Conservation (phyloP, 192 early-diverging fungal genomes). For the Mortierella alpina region DNA sequence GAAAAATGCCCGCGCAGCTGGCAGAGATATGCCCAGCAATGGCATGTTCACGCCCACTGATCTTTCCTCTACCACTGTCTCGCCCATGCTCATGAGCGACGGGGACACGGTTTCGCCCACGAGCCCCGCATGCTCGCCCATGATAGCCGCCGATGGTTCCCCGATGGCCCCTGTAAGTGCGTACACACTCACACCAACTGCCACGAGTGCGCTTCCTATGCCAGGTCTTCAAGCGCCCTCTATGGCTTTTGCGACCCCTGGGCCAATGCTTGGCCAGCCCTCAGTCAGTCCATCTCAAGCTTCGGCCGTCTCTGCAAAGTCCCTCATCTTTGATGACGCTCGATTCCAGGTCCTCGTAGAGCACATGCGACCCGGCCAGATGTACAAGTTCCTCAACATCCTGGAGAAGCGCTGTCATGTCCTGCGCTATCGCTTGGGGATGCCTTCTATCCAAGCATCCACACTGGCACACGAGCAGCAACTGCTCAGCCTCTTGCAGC, state of each 20-base stretch:
- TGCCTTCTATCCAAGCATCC: conserved; percentile 29
- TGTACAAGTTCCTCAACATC: conserved; percentile 64
- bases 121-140: conserved; percentile 29
- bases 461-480: conserved; percentile 47
- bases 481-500: conserved; percentile 29
- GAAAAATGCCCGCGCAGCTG: too few species aligned
- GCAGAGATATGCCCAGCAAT: not conserved
- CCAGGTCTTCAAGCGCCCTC: not conserved
- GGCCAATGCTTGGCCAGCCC: conserved; percentile 8
- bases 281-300: not conserved
- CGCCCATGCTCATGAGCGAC: conserved; percentile 20
- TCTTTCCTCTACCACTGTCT: conserved; percentile 9
- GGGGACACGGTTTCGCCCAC: conserved; percentile 7
- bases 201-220: not conserved
- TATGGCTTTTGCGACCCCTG: not conserved
- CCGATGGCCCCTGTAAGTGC: conserved; percentile 3
- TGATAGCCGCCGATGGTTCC: not conserved
- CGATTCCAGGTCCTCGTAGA: conserved; percentile 54
- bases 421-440: conserved; percentile 46
- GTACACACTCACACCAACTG: conserved; percentile 24
- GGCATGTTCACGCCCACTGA: not conserved
- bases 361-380: conserved; percentile 62
- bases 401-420: conserved; percentile 69
- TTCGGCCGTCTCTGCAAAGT: conserved; percentile 9
- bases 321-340: conserved; percentile 56